phyloP scores from a whole-genome alignment of 768 basidiomycete species.

The Mycena floridula region DNA sequence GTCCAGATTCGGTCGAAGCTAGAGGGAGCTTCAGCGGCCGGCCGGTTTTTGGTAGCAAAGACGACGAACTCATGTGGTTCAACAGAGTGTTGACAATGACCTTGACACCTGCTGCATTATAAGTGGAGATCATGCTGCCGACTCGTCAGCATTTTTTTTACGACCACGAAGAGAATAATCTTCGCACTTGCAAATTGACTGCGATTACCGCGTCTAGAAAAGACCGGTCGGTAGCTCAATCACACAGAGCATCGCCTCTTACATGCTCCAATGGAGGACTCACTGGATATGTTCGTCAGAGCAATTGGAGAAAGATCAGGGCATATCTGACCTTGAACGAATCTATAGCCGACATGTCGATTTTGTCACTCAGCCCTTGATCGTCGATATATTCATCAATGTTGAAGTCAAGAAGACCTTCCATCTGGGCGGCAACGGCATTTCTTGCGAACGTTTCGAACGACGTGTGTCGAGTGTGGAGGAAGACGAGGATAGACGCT shows the following conservation, averaged over 20 bases:
- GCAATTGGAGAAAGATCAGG: background rate
- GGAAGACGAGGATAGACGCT: no score
- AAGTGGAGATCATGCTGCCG: slow-evolving; percentile 39
- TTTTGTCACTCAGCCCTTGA: no score
- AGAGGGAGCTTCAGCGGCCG: no score
- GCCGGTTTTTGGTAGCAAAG: no score
- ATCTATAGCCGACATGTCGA: slow-evolving; percentile 64
- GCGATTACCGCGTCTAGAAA: slow-evolving; percentile 59
- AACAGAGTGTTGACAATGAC: slow-evolving; percentile 55
- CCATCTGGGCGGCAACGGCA: no score
- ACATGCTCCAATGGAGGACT: slow-evolving; percentile 38
- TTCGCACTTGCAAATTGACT: slow-evolving; percentile 35
- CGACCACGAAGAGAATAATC: no score
- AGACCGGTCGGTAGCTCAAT: slow-evolving; percentile 55
- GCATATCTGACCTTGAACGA: slow-evolving; percentile 49
- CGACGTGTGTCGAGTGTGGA: no score
- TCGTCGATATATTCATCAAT: no score
- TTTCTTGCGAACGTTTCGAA: no score
- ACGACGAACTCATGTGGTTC: slow-evolving; percentile 75
- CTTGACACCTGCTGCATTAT: slow-evolving; percentile 48
- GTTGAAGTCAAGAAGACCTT: no score
- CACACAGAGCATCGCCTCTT: slow-evolving; percentile 57
- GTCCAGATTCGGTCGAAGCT: slow-evolving; percentile 42
- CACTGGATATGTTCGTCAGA: slow-evolving; percentile 22
- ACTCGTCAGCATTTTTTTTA: slow-evolving; percentile 4